These are phyloP conservation scores for Botryotinia globosa DNA, from an alignment of 2,329 filamentous ascomycete genomes.

Conservation along the genomic window DNA sequence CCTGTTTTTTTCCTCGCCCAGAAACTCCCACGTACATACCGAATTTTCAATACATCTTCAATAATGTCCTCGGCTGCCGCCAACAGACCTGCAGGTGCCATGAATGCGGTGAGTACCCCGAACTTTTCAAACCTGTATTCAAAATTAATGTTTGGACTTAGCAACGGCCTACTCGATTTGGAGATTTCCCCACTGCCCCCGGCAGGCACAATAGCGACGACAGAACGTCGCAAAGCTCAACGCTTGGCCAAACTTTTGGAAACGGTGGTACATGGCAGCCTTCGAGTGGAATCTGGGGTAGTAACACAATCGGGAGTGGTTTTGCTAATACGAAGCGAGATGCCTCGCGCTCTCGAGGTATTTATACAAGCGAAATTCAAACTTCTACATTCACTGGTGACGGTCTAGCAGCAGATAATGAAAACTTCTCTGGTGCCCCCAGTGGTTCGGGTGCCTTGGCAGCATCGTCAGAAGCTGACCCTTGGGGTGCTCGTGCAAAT, in stretches of 20 bases:
- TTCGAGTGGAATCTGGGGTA: constrained; percentile 52
- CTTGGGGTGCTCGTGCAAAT: constrained; percentile 52
- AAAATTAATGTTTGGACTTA: constrained; percentile 31
- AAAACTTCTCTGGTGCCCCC: constrained; percentile 50
- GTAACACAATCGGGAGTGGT: constrained; percentile 45
- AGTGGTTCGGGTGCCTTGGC: constrained; percentile 69
- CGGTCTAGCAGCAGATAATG: constrained; percentile 39
- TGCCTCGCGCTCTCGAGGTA: constrained; percentile 49
- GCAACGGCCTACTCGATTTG: constrained; percentile 38
- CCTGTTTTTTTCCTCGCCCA: constrained; percentile 22
- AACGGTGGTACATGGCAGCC: constrained; percentile 41
- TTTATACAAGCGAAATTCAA: constrained; percentile 30
- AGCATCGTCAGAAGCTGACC: constrained; percentile 65
- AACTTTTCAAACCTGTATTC: constrained; percentile 33
- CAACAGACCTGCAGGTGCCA: constrained; percentile 38
- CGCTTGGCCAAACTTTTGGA: constrained; percentile 45
- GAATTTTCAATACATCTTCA: constrained; percentile 38
- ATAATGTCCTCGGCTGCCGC: constrained; percentile 39
- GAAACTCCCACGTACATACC: constrained; percentile 24
- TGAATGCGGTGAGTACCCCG: constrained; percentile 43
- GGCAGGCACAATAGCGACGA: constrained; percentile 36
- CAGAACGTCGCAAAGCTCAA: constrained; percentile 40
- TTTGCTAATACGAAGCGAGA: constrained; percentile 48
- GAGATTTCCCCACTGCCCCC: constrained; percentile 41
- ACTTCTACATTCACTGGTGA: constrained; percentile 30